Evolutionary conservation across 441 rosid species (phyloP), one percentile per base, ranked within the genome.

Genomic region (Bruguiera hainesii): DNA sequence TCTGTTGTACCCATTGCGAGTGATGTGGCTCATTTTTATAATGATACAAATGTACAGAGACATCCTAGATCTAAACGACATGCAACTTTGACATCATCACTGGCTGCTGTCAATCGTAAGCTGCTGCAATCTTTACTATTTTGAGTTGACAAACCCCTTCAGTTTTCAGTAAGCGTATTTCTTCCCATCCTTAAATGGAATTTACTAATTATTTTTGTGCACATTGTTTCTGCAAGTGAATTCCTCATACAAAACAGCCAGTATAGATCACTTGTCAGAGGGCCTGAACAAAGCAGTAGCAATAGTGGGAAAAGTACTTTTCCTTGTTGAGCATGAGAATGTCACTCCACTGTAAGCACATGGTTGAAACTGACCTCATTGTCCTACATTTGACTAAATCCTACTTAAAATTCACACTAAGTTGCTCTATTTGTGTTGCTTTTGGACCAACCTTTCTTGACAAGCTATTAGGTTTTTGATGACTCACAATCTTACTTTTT

Each of bases 201-300:
- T 61, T 39, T 50, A 56, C 60, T 58, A 13, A 61, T 60, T 71
- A 26, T 65, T 67, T 49, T 68, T 23, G 29, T 37, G 13, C 67
- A 65, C 72, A 16, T 75, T 18, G 69, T 69, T 19, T 53, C 35
- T 61, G n/a, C 61, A 29, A 88, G 90, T 78, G 74, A 75, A 61
- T 67, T 74, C 88, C 64, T 71, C 81, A 0, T 79, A 82, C 63
- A 77, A 69, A 75, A 78, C 75, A 68, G 80, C 78, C 46, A 73
- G 81, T 18, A 25, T 83, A 25, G 95, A 86, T 76, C 59, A 75
- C 67, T 84, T 88, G 63, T 67, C 59, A 15, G 83, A 83, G 64
- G 89, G 95, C 76, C 82, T 78, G 65, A 88, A 88, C 76, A 85
- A 85, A 82, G 80, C 82, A 49, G 83, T 77, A 58, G 87, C 88